Evolutionary conservation across 371 early-diverging fungal genomes (phyloP).

Genomic region (Mucor piriformis): DNA sequence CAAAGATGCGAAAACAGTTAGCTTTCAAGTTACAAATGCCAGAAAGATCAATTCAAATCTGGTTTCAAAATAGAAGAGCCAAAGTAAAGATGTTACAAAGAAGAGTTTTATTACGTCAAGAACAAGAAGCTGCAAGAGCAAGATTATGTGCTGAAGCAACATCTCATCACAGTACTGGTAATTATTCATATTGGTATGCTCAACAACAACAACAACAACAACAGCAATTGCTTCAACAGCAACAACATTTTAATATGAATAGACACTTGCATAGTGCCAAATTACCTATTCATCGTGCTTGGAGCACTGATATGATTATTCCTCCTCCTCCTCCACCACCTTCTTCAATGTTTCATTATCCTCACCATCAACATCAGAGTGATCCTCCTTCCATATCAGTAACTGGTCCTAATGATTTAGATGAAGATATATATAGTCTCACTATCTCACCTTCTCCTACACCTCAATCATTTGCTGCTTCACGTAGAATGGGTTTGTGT

Average conservation of each 20-base stretch:
- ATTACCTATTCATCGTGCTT: constrained; percentile 40
- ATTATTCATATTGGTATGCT: constrained; percentile 17
- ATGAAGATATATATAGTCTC: constrained; percentile 18
- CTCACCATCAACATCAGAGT: background rate
- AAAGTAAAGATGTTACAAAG: constrained; percentile 81
- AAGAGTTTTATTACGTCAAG: constrained; percentile 55
- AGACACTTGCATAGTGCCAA: constrained; percentile 9
- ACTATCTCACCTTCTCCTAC: constrained; percentile 28
- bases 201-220: constrained; percentile 2
- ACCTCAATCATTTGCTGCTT: constrained; percentile 20
- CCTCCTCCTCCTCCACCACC: constrained; percentile 24
- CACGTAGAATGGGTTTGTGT: constrained; percentile 18
- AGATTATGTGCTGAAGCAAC: constrained; percentile 40
- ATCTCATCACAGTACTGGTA: constrained; percentile 13
- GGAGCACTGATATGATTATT: constrained; percentile 44
- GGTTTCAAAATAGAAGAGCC: constrained; percentile 99
- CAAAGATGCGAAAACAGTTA: constrained; percentile 84
- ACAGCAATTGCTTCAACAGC: background rate
- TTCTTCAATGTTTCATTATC: constrained; percentile 6
- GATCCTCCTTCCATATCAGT: constrained; percentile 15
- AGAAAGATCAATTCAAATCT: constrained; percentile 93
- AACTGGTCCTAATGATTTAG: constrained; percentile 17
- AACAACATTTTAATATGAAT: constrained; percentile 1
- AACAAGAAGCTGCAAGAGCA: constrained; percentile 52
- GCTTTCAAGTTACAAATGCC: constrained; percentile 91